Evolutionary conservation across 2,329 filamentous ascomycete species (phyloP).

Genomic region (Exophiala bonariae): DNA sequence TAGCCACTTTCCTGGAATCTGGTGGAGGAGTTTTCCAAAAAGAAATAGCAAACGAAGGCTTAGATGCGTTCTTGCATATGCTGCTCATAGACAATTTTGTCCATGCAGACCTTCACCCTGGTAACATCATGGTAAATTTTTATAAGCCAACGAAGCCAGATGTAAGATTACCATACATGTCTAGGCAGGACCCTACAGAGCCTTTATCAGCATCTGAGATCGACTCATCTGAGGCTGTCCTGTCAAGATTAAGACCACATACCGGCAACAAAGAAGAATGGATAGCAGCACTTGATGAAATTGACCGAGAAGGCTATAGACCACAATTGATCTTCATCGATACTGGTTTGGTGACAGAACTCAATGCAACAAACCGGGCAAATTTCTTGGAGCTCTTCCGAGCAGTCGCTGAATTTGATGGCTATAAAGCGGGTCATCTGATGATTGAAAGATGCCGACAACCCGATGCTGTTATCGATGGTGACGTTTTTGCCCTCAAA

Average conservation of each 20-base stretch:
- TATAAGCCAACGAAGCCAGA: constrained; percentile 78
- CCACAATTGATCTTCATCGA: constrained; percentile 98
- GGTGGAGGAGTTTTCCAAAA: constrained; percentile 90
- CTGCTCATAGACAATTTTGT: constrained; percentile 96
- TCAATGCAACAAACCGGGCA: constrained; percentile 78
- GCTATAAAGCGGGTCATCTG: constrained; percentile 88
- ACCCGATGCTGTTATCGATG: constrained; percentile 82
- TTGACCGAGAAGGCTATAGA: constrained; percentile 84
- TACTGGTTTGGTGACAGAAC: constrained; percentile 89
- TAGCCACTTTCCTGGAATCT: constrained; percentile 86
- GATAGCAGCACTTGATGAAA: constrained; percentile 69
- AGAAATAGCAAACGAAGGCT: constrained; percentile 90
- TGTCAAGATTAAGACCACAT: constrained; percentile 75
- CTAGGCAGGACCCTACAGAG: constrained; percentile 37
- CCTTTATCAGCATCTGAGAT: constrained; percentile 52
- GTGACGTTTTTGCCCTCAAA: constrained; percentile 87
- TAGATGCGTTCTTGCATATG: constrained; percentile 96
- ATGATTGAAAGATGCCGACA: constrained; percentile 97
- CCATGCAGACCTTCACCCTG: constrained; percentile 92
- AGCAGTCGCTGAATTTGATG: constrained; percentile 93
- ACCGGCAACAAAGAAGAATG: constrained; percentile 68
- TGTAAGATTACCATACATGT: constrained; percentile 54
- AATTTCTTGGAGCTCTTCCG: constrained; percentile 98
- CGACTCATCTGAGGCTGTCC: constrained; percentile 85
- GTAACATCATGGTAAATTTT: constrained; percentile 99